Evolutionary conservation across 192 early-diverging fungal species (phyloP), one percentile per base, ranked within the genome.

Genomic region (Dissophora globulifera): DNA sequence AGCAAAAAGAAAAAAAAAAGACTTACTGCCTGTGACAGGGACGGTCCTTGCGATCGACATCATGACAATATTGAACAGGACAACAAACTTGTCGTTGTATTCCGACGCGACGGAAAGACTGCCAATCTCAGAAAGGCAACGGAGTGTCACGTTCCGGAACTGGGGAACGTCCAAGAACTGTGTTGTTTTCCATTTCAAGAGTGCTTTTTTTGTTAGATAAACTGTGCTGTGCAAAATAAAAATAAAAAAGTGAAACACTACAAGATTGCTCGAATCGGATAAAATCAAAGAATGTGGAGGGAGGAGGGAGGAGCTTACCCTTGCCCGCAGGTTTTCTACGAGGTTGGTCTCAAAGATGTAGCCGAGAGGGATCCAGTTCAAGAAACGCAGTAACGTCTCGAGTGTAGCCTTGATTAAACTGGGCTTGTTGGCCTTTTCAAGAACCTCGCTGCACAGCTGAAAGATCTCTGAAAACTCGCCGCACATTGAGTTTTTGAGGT

Each of bases 311-410:
- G n/a, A n/a, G 17, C 83, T 60, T 85, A 93, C 92, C 68, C 93
- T 86, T n/a, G 80, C 89, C 51, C 89, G 89, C 52, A 99, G 81
- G 43, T 89, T 91, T 56, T 86, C 88, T 42, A 98, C 96, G 32
- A 99, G 67, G 69, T 93, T 89, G 23, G 92, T 97, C 79, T 99
- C 95, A 78, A 99, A 99, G 59, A 97, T 95, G 74, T 96, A 99
- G n/a, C 96, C 98, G 20, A 97, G 87, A n/a, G 96, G 96, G 71
- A 99, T 94, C 98, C 98, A 99, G 83, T 91, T 94, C 54, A 99
- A 82, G 81, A 97, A 99, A 55, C 93, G 88, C 47, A 96, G 79
- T 13, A 99, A 82, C 0, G 96, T 97, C 65, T 97, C 90, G 22
- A 99, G 79, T 1, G 98, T 99, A 12, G 94, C 94, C 53, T 79